Conservation (phyloP, 2,329 filamentous ascomycete genomes). For the Fusarium tricinctum region DNA sequence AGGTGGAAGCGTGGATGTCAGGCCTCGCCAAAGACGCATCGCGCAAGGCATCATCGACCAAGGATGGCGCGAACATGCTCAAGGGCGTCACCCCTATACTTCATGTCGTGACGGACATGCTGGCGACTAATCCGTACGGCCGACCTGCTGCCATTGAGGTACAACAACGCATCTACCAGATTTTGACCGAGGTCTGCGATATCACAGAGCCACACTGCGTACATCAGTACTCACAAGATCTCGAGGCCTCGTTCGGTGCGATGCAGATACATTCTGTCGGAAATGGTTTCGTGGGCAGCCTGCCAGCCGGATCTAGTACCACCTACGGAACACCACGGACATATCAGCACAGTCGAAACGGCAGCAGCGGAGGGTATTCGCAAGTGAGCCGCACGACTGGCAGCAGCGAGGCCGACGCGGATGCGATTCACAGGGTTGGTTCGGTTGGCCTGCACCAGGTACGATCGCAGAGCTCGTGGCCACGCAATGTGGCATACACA, state of each 20-base stretch:
- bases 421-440: slow-evolving; percentile 42
- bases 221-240: slow-evolving; percentile 60
- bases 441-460: slow-evolving; percentile 44
- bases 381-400: slow-evolving; percentile 53
- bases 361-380: slow-evolving; percentile 55
- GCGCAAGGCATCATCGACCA: slow-evolving; percentile 58
- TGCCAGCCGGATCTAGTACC: slow-evolving; percentile 44
- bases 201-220: slow-evolving; percentile 68
- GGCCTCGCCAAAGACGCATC: slow-evolving; percentile 70
- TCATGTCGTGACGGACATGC: slow-evolving; percentile 67
- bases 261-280: slow-evolving; percentile 39
- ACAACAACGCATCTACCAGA: slow-evolving; percentile 65
- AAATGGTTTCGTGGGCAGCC: slow-evolving; percentile 22
- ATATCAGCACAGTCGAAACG: slow-evolving; percentile 51
- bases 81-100: slow-evolving; percentile 67
- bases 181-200: slow-evolving; percentile 63
- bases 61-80: slow-evolving; percentile 62
- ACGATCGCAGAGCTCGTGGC: slow-evolving; percentile 40
- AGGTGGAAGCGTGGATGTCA: slow-evolving; percentile 77
- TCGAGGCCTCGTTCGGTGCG: slow-evolving; percentile 48
- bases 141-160: slow-evolving; percentile 68
- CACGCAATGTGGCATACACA: slow-evolving; percentile 43
- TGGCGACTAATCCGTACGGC: slow-evolving; percentile 65
- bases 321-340: slow-evolving; percentile 51
- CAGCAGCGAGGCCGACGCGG: slow-evolving; percentile 50